Evolutionary conservation across 768 basidiomycete species (phyloP).

Genomic region (Boletus sensibilis): DNA sequence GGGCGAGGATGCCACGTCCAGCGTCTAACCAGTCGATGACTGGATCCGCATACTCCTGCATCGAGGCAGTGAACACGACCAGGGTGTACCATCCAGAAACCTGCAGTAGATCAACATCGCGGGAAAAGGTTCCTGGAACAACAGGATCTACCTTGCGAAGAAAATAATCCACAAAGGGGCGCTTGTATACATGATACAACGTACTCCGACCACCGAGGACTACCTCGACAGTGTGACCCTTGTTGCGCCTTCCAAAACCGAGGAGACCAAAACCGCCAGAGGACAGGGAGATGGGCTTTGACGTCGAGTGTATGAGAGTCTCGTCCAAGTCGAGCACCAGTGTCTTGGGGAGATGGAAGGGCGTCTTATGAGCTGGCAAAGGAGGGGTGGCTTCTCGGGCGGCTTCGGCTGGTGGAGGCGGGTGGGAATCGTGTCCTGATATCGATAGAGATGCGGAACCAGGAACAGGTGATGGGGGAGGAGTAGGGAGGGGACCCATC

Average conservation of each 20-base stretch:
- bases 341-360: slow-evolving; percentile 86
- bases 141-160: slow-evolving; percentile 68
- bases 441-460: slow-evolving; percentile 9
- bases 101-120: slow-evolving; percentile 41
- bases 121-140: neutral
- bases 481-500: slow-evolving; percentile 23
- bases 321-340: slow-evolving; percentile 97
- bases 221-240: slow-evolving; percentile 89
- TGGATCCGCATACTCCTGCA: slow-evolving; percentile 99
- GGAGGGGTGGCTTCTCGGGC: slow-evolving; percentile 52
- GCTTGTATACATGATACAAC: slow-evolving; percentile 96
- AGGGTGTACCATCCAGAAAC: slow-evolving; percentile 98
- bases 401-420: slow-evolving; percentile 21
- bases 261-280: slow-evolving; percentile 58
- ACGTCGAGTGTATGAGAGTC: slow-evolving; percentile 97
- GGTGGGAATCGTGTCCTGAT: slow-evolving; percentile 8
- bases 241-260: slow-evolving; percentile 58
- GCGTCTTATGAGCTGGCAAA: slow-evolving; percentile 52
- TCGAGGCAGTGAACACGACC: slow-evolving; percentile 97
- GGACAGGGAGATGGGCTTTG: slow-evolving; percentile 60
- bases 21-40: slow-evolving; percentile 99
- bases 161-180: slow-evolving; percentile 96
- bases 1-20: slow-evolving; percentile 84
- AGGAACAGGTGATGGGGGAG: slow-evolving; percentile 24
- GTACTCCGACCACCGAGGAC: slow-evolving; percentile 85